Base-by-base conservation (phyloP, 2,329 filamentous ascomycete genomes). In the Ophiostoma perfectum region DNA sequence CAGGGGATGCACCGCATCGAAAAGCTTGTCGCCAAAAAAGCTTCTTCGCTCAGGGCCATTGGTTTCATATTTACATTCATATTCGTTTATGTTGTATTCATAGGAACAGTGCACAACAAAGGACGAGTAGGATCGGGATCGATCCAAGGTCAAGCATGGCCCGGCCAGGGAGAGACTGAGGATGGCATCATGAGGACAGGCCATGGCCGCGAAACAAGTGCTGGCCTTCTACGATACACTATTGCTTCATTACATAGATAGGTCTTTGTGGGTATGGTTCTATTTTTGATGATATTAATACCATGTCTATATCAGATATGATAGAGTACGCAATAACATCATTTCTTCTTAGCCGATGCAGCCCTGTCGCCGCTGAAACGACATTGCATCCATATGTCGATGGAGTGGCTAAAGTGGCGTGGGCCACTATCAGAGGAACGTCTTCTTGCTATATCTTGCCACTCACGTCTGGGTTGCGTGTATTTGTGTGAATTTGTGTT, bases 291-390 rank as follows among this genome's bases (percentile, higher is more conserved):
- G n/a, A 36, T 55, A 12, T 6, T 14, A 16, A 8, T 5, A 14
- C 18, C 27, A 4, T 60, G 55, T 18, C 27, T 38, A 60, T 60
- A 60, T 60, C 27, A 27, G 8, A 5, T 9, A 14, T 11, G 5
- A 14, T 60, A 60, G 7, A 12, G 6, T 44, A 44, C 3, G 42
- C 5, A 60, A 60, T 55, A 55, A 55, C 8, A 55, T 55, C 18
- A 36, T 36, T 60, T 36, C 27, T 38, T 27, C 27, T 16, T 60
- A 27, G 27, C 52, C 55, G 55, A 60, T 60, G 27, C 55, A 12
- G 55, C 27, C 55, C 55, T 60, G 55, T 60, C 55, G 55, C 55
- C 55, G 55, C 16, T 60, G 55, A 38, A 38, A 60, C 55, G 55
- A 60, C 27, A 18, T 14, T 39, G 27, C 27, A 60, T 18, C 47